Conservation (phyloP, 768 basidiomycete species). For the Lactarius deliciosus region DNA sequence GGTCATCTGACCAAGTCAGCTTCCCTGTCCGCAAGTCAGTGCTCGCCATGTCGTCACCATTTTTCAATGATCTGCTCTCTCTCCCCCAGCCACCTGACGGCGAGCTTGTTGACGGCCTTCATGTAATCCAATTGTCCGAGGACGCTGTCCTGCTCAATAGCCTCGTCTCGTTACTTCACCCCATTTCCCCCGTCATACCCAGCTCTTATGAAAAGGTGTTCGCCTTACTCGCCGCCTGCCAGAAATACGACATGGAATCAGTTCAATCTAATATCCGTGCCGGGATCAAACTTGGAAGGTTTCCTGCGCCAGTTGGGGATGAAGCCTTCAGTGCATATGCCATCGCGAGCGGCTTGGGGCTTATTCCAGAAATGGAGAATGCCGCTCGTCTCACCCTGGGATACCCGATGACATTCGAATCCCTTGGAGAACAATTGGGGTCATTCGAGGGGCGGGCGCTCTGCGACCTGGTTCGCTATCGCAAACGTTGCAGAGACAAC, state of each 20-base stretch:
- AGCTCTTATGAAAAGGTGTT: neutral
- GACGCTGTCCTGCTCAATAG: constrained; percentile 1
- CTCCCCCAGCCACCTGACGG: neutral
- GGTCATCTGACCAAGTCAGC: too few species aligned
- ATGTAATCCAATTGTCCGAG: neutral
- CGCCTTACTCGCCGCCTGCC: neutral
- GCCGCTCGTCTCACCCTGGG: neutral
- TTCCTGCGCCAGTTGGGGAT: neutral
- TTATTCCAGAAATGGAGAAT: neutral
- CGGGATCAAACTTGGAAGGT: neutral
- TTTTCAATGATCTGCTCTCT: neutral
- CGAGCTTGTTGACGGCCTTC: neutral
- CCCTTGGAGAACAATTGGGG: neutral
- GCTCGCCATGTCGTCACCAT: neutral
- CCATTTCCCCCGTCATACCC: neutral
- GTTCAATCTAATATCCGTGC: neutral
- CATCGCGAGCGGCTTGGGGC: neutral
- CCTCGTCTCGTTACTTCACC: neutral
- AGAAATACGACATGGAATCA: neutral
- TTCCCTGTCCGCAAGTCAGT: neutral
- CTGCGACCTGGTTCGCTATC: neutral
- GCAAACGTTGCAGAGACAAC: neutral
- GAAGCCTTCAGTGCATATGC: neutral
- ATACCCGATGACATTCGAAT: neutral
- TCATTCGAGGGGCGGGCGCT: neutral